These are phyloP conservation scores for Schizothecium vesticola DNA, from an alignment of 495 filamentous ascomycete species.

Conservation along the genomic window DNA sequence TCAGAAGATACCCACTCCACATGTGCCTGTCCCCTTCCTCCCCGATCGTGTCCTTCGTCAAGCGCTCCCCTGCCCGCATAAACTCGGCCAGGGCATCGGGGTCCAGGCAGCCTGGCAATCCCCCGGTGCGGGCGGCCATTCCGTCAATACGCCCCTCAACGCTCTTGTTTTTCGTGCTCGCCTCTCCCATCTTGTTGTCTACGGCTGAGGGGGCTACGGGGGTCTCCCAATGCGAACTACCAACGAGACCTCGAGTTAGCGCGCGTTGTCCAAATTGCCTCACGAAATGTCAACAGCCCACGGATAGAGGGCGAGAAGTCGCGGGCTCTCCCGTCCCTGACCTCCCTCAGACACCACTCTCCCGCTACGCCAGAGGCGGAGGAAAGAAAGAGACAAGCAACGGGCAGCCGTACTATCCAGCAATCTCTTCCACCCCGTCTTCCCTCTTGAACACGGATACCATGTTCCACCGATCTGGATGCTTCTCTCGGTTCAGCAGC, in stretches of 20 bases:
- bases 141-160: not conserved
- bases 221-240: not conserved
- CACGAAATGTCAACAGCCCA: not conserved
- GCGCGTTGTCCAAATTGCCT: not conserved
- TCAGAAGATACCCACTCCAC: not conserved
- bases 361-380: not conserved
- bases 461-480: not conserved
- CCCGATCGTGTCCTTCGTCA: not conserved
- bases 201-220: not conserved
- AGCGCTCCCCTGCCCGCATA: not conserved
- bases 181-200: not conserved
- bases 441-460: not conserved
- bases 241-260: not conserved
- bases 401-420: not conserved
- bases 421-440: not conserved
- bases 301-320: too few relatives aligned
- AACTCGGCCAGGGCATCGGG: not conserved
- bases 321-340: too few relatives aligned
- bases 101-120: not conserved
- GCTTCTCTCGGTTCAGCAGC: not conserved
- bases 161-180: not conserved
- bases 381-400: not conserved
- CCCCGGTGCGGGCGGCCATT: not conserved
- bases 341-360: too few relatives aligned
- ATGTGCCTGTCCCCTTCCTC: not conserved